Conservation (phyloP, 176 grass and related monocot genomes). For the Poa pratensis region DNA sequence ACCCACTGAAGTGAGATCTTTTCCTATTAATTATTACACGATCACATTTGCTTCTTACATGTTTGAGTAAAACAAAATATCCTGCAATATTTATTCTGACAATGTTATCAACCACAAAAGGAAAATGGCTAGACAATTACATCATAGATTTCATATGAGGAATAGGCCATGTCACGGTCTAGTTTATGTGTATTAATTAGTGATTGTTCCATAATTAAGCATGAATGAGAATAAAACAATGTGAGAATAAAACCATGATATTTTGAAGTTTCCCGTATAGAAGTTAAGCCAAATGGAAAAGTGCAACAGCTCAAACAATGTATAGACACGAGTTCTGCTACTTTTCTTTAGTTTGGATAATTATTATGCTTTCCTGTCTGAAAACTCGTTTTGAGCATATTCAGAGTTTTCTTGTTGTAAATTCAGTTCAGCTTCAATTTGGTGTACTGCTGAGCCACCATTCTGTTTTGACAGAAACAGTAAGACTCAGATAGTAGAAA, state of each 20-base stretch:
- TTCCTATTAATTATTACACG: neutral
- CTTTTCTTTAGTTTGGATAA: no score
- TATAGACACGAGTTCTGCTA: no score
- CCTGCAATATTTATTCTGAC: neutral
- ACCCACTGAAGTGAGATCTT: constrained; percentile 81
- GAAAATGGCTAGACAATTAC: neutral
- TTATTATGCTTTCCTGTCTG: no score
- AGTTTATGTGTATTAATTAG: neutral
- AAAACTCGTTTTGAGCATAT: no score
- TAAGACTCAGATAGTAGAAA: no score
- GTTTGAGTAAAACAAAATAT: neutral
- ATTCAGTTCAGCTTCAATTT: no score
- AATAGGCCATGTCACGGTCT: neutral
- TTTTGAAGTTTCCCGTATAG: no score
- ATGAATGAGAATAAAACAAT: neutral
- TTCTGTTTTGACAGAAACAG: no score
- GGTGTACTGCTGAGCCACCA: no score
- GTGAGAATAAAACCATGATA: neutral
- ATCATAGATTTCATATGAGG: neutral
- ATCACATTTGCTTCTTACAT: neutral
- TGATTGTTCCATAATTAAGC: neutral
- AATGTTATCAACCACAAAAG: constrained; percentile 19
- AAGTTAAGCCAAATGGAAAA: no score
- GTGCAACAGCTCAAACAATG: no score
- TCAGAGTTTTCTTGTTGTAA: no score